A percentile compares a stretch with the other conserved stretches of the same genome.
phyloP scores from a whole-genome alignment of 1,139 yeast genomes.

The Geotrichum restrictum region DNA sequence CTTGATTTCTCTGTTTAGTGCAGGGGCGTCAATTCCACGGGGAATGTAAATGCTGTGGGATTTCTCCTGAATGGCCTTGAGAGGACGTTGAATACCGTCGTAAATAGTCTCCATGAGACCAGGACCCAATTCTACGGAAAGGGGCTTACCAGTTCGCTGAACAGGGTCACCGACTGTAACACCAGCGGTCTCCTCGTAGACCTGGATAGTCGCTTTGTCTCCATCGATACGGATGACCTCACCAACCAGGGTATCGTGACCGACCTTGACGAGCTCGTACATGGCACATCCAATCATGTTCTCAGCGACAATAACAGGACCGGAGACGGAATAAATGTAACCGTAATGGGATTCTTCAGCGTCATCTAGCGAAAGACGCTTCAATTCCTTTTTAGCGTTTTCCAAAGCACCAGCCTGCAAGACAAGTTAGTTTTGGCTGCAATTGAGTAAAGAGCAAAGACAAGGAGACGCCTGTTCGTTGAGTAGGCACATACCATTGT shows the following conservation, averaged over 20 bases:
- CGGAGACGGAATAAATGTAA: conserved; percentile 83
- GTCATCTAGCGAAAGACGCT: conserved; percentile 79
- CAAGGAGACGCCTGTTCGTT: neutral
- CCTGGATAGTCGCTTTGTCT: conserved; percentile 97
- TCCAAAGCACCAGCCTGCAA: conserved; percentile 88
- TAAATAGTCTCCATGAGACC: conserved; percentile 98
- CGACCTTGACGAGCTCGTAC: conserved; percentile 96
- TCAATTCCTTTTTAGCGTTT: conserved; percentile 91
- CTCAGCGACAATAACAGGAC: conserved; percentile 96
- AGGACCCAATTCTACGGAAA: conserved; percentile 97
- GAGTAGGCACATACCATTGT: conserved; percentile 1
- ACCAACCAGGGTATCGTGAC: conserved; percentile 94
- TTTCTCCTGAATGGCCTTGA: conserved; percentile 79
- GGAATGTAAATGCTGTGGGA: conserved; percentile 95
- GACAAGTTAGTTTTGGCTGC: conserved; percentile 6
- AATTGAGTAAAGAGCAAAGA: neutral
- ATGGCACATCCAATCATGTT: conserved; percentile 98
- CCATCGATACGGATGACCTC: conserved; percentile 95
- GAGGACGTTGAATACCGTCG: conserved; percentile 99
- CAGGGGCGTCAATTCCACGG: conserved; percentile 96
- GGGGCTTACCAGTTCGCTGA: conserved; percentile 93
- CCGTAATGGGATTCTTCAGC: conserved; percentile 76
- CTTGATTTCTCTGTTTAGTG: conserved; percentile 72
- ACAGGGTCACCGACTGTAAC: conserved; percentile 99
- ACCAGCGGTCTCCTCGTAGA: conserved; percentile 98